phyloP scores from a whole-genome alignment of 2,329 filamentous ascomycete genomes.

The Penicillium expansum region DNA sequence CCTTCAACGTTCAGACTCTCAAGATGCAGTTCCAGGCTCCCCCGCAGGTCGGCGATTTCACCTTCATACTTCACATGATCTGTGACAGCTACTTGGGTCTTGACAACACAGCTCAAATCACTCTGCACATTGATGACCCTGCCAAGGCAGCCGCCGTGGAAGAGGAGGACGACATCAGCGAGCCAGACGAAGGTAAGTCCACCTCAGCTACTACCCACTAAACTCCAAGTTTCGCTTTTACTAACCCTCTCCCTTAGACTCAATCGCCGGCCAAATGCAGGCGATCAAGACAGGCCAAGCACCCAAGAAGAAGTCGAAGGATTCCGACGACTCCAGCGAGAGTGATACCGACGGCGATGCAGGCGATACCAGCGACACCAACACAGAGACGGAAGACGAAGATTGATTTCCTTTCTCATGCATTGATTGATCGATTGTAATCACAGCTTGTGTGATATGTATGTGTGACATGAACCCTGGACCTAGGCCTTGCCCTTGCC shows the following conservation, averaged over 20 bases:
- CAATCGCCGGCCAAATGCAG: slow-evolving; percentile 85
- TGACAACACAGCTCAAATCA: slow-evolving; percentile 88
- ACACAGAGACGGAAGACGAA: slow-evolving; percentile 77
- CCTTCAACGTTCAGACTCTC: slow-evolving; percentile 90
- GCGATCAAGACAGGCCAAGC: slow-evolving; percentile 70
- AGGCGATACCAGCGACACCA: slow-evolving; percentile 55
- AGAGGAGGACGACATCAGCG: slow-evolving; percentile 92
- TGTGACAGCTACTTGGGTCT: slow-evolving; percentile 96
- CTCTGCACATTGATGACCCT: slow-evolving; percentile 82
- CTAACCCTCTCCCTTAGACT: slow-evolving; percentile 56
- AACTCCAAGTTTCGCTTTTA: slow-evolving; percentile 1
- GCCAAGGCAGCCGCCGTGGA: slow-evolving; percentile 77
- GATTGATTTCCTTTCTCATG: slow-evolving; percentile 44
- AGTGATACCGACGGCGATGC: slow-evolving; percentile 64
- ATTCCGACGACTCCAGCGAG: slow-evolving; percentile 60
- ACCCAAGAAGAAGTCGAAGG: slow-evolving; percentile 55
- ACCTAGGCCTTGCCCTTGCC: not conserved
- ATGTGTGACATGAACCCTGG: slow-evolving; percentile 13
- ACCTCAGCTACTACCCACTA: not conserved
- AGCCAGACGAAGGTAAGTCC: slow-evolving; percentile 89
- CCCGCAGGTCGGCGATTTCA: slow-evolving; percentile 86
- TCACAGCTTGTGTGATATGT: slow-evolving; percentile 20
- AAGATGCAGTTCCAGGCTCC: slow-evolving; percentile 97
- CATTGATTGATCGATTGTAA: slow-evolving; percentile 24
- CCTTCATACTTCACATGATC: slow-evolving; percentile 88